These are phyloP conservation scores for Cladosporium phlei DNA, from an alignment of 2,329 filamentous ascomycete species.

Conservation along the genomic window DNA sequence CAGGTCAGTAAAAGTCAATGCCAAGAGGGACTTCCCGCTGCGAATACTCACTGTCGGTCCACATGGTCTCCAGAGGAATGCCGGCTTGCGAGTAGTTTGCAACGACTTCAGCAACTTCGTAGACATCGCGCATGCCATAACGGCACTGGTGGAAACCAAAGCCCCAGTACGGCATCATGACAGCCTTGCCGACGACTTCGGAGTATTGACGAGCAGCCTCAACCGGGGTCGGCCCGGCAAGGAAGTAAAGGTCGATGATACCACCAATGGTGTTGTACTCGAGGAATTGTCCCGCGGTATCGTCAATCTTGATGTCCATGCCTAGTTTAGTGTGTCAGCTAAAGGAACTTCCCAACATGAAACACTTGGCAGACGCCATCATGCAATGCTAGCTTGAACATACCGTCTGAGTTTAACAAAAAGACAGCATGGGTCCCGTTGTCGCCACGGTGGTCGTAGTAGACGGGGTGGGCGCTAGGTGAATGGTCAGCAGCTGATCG, in stretches of 20 bases:
- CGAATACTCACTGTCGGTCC: conserved; percentile 43
- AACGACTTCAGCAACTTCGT: conserved; percentile 61
- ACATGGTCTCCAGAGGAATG: conserved; percentile 53
- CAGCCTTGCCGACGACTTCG: conserved; percentile 45
- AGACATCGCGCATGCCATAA: conserved; percentile 54
- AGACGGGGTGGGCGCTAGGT: conserved; percentile 70
- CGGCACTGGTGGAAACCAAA: conserved; percentile 44
- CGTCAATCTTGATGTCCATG: conserved; percentile 73
- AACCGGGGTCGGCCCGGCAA: conserved; percentile 44
- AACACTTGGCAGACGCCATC: too few relatives aligned
- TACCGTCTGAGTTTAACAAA: conserved; percentile 63
- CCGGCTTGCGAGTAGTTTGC: conserved; percentile 59
- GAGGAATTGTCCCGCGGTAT: conserved; percentile 61
- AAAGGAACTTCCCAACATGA: background rate
- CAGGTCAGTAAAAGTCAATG: conserved; percentile 37
- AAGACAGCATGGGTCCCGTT: conserved; percentile 61
- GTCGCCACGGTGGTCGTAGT: conserved; percentile 62
- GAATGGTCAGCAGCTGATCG: too few relatives aligned
- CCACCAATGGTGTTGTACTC: conserved; percentile 78
- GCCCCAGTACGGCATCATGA: conserved; percentile 50
- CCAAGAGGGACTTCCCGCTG: too few relatives aligned
- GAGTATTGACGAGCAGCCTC: conserved; percentile 48
- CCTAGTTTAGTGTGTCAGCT: conserved; percentile 8
- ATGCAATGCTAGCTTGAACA: too few relatives aligned
- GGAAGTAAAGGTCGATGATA: conserved; percentile 61